Conservation (phyloP, 306 rosid species). For the Psophocarpus tetragonolobus region DNA sequence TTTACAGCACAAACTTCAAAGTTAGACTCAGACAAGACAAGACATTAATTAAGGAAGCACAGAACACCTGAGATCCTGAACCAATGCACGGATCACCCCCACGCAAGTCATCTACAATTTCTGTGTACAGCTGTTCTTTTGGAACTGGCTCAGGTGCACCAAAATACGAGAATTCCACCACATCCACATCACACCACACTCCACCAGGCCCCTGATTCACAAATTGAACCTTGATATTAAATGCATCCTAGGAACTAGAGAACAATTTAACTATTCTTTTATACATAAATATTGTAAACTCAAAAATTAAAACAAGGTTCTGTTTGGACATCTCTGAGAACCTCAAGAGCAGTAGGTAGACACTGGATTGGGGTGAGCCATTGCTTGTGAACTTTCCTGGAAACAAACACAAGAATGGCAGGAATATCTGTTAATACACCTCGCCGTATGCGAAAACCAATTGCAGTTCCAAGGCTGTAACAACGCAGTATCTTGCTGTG, state of each 20-base stretch:
- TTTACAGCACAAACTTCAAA: neutral
- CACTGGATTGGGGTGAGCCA: slow-evolving; percentile 99
- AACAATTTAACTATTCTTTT: neutral
- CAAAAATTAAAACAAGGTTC: slow-evolving; percentile 18
- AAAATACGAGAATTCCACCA: slow-evolving; percentile 94
- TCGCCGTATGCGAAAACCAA: slow-evolving; percentile 88
- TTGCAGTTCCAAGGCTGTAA: slow-evolving; percentile 96
- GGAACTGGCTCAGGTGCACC: slow-evolving; percentile 99
- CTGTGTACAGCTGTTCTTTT: slow-evolving; percentile 89
- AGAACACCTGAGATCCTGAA: slow-evolving; percentile 94
- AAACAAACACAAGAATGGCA: slow-evolving; percentile 96
- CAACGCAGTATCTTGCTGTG: slow-evolving; percentile 99
- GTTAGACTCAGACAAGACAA: slow-evolving; percentile 16
- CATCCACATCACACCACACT: slow-evolving; percentile 99
- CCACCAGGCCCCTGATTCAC: slow-evolving; percentile 96
- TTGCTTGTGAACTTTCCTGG: slow-evolving; percentile 98
- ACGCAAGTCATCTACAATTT: slow-evolving; percentile 91
- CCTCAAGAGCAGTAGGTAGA: slow-evolving; percentile 96
- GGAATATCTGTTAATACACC: slow-evolving; percentile 94
- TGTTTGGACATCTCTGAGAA: slow-evolving; percentile 32
- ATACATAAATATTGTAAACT: neutral
- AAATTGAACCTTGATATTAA: slow-evolving; percentile 30
- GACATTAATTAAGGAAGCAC: slow-evolving; percentile 25
- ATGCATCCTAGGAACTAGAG: slow-evolving; percentile 1
- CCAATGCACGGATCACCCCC: slow-evolving; percentile 95